phyloP scores from a whole-genome alignment of 208 protist species.

The Wallacemonas sp. region DNA sequence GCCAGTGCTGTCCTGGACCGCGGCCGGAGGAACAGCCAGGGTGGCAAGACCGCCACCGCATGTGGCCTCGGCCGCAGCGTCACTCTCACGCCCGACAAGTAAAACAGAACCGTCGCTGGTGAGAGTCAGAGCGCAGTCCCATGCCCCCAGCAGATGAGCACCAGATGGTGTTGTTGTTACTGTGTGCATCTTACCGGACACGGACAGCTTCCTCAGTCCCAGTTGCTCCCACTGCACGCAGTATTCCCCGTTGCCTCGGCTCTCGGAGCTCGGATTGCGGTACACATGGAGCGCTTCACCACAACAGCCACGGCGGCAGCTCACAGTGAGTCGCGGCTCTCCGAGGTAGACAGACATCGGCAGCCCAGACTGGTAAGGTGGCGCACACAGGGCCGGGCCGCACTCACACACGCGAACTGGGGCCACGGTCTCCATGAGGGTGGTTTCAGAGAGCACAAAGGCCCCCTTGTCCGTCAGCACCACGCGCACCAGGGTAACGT shows the following conservation, averaged over 20 bases:
- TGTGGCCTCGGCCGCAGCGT: no score
- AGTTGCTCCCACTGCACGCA: slow-evolving; percentile 46
- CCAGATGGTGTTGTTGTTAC: no score
- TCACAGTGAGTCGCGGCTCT: slow-evolving; percentile 46
- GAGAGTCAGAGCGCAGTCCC: no score
- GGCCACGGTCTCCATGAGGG: slow-evolving; percentile 35
- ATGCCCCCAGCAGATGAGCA: no score
- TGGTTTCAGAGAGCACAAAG: slow-evolving; percentile 33
- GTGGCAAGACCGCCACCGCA: no score
- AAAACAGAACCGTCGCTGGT: no score
- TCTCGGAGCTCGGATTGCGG: neutral
- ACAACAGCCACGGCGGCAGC: slow-evolving; percentile 36
- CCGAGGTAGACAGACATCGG: slow-evolving; percentile 38
- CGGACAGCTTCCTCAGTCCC: no score
- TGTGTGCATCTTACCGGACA: no score
- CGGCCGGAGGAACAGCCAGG: no score
- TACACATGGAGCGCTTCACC: slow-evolving; percentile 42
- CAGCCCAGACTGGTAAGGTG: slow-evolving; percentile 18
- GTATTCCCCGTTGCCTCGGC: slow-evolving; percentile 27
- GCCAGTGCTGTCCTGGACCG: neutral
- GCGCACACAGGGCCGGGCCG: slow-evolving; percentile 34
- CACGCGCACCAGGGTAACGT: slow-evolving; percentile 40
- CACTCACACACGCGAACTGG: slow-evolving; percentile 48
- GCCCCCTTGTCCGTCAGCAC: slow-evolving; percentile 31
- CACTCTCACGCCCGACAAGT: no score